Base-by-base conservation (phyloP, 768 basidiomycete genomes). In the Panaeolus papilionaceus region DNA sequence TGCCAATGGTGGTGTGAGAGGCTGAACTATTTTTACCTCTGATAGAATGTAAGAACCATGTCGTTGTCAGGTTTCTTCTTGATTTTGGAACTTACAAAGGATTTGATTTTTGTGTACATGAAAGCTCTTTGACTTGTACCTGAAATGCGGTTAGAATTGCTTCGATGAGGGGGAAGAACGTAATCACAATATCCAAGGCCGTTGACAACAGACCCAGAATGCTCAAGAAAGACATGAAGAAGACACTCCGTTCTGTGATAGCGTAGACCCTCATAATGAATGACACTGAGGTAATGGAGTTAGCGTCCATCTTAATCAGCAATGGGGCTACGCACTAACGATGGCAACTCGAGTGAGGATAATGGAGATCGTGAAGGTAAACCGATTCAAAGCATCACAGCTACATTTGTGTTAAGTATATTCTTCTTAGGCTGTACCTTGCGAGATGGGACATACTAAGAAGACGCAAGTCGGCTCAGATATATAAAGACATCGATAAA, bases 101-200 rank as follows among this genome's bases (percentile, higher is more conserved):
- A 16, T 58, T 33, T 10, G 54, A 58, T 28, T 58, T 58, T 33
- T 58, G 54, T 58, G 26, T 58, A n/a, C 54, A 58, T 58, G 54
- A 58, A 11, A 58, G 54, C 12, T 58, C 54, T 33, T 58, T 58
- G 6, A 58, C 54, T 51, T 33, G 54, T 3, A 58, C 54, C 54
- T 58, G 33, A 20, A 11, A 16, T 2, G 12, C 14, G 9, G 28
- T 58, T 58, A 58, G 54, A 23, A 28, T 58, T 4, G 12, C 16
- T 12, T 28, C 11, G 28, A 12, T 9, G 14, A 58, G 33, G 1
- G 7, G 33, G 4, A 14, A 1, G 11, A 16, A 58, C 11, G 16
- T 12, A 28, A 3, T 33, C 10, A 58, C 54, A 16, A 33, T 33
- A 33, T 58, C 54, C 28, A 58, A 23, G 4, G 54, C 54, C 2